phyloP scores from a whole-genome alignment of 2,329 filamentous ascomycete species.

The Pezicula neosporulosa region DNA sequence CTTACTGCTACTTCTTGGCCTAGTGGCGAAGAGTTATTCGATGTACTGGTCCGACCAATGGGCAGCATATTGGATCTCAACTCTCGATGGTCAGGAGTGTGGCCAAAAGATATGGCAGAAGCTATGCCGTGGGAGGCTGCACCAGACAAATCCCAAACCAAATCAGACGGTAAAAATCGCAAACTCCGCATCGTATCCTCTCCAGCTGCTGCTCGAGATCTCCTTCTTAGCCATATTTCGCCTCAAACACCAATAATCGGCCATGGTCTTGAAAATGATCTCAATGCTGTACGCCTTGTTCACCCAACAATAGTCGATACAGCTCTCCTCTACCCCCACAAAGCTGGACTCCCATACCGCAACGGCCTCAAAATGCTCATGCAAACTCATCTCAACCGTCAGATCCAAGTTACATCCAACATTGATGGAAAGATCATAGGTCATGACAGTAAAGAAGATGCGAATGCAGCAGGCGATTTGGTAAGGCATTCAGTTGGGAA shows the following conservation, averaged over 20 bases:
- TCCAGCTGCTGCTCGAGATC: conserved; percentile 67
- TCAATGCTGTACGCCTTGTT: conserved; percentile 80
- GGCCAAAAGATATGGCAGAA: conserved; percentile 68
- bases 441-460: conserved; percentile 92
- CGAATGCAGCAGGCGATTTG: conserved; percentile 82
- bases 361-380: conserved; percentile 75
- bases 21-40: conserved; percentile 67
- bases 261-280: conserved; percentile 92
- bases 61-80: conserved; percentile 89
- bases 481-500: conserved; percentile 68
- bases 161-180: conserved; percentile 23
- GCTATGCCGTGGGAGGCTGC: conserved; percentile 53
- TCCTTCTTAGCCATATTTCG: conserved; percentile 73
- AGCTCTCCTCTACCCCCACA: conserved; percentile 78
- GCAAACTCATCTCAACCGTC: conserved; percentile 63
- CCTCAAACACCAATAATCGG: conserved; percentile 83
- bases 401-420: conserved; percentile 69
- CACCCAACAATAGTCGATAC: conserved; percentile 87
- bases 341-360: conserved; percentile 70
- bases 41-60: conserved; percentile 79
- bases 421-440: conserved; percentile 42
- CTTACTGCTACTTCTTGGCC: conserved; percentile 90
- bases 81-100: conserved; percentile 86
- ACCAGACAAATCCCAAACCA: conserved; percentile 7
- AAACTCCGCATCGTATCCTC: conserved; percentile 71